These are phyloP conservation scores for Fusarium metavorans DNA, from an alignment of 2,329 filamentous ascomycete genomes.

Conservation along the genomic window DNA sequence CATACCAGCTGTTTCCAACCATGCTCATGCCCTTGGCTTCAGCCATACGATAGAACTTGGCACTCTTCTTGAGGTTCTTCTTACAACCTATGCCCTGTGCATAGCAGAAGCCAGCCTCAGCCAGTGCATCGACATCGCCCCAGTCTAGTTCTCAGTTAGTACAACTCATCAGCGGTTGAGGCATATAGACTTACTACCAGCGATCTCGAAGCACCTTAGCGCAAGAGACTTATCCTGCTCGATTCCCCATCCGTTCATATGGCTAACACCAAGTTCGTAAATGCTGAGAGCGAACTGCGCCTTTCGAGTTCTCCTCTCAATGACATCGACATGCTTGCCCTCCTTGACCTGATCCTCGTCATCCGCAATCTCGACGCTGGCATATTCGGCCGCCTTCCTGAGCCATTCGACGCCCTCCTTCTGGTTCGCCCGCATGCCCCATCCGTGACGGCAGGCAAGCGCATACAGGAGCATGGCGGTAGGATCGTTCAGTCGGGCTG, in stretches of 20 bases:
- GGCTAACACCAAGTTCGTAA: conserved; percentile 95
- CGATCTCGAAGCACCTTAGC: conserved; percentile 94
- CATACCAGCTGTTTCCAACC: conserved; percentile 98
- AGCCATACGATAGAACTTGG: conserved; percentile 88
- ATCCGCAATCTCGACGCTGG: conserved; percentile 84
- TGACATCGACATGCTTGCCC: conserved; percentile 71
- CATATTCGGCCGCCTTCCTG: conserved; percentile 87
- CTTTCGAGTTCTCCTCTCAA: conserved; percentile 84
- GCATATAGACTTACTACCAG: conserved; percentile 71
- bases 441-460: conserved; percentile 93
- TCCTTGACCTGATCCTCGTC: conserved; percentile 77
- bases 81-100: conserved; percentile 93
- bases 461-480: conserved; percentile 98
- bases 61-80: conserved; percentile 95
- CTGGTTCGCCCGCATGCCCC: conserved; percentile 96
- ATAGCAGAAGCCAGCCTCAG: conserved; percentile 96
- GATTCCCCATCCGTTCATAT: conserved; percentile 98
- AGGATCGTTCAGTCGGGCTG: conserved; percentile 85
- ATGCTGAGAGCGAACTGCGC: conserved; percentile 96
- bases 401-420: conserved; percentile 93
- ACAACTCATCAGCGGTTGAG: not conserved
- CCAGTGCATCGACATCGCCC: conserved; percentile 94
- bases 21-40: conserved; percentile 96
- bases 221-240: conserved; percentile 91
- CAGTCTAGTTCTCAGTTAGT: conserved; percentile 67